Percentiles rank a stretch among this genome's conserved stretches.
Conservation (phyloP, 2,329 filamentous ascomycete species). For the Penicillium brasilianum region DNA sequence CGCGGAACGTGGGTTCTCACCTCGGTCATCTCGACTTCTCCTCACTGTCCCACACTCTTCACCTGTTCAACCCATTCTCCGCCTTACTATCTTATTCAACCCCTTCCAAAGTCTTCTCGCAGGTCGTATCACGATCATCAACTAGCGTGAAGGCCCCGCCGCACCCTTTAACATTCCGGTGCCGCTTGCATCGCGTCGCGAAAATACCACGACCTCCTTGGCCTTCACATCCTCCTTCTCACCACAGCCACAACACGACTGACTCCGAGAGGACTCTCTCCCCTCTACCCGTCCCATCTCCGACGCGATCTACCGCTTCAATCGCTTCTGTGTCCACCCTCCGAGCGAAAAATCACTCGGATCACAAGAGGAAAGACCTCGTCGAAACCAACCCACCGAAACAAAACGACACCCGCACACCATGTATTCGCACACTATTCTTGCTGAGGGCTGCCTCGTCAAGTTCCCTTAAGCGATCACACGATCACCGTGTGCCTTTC, state of each 20-base stretch:
- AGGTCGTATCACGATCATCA: neutral
- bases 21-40: slow-evolving; percentile 19
- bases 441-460: slow-evolving; percentile 33
- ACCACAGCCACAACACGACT: slow-evolving; percentile 12
- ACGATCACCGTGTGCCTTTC: slow-evolving; percentile 33
- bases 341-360: neutral
- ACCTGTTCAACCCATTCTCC: neutral
- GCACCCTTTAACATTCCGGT: slow-evolving; percentile 22
- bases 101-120: neutral
- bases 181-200: slow-evolving; percentile 29
- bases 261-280: neutral
- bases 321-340: neutral
- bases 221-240: slow-evolving; percentile 8
- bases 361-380: slow-evolving; percentile 10
- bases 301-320: neutral
- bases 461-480: slow-evolving; percentile 36
- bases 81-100: neutral
- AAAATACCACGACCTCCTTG: slow-evolving; percentile 9
- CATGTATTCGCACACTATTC: slow-evolving; percentile 34
- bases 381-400: slow-evolving; percentile 1
- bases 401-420: slow-evolving; percentile 14
- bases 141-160: slow-evolving; percentile 5
- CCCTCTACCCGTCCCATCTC: neutral
- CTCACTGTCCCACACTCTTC: slow-evolving; percentile 11
- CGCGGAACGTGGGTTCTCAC: slow-evolving; percentile 29